Evolutionary conservation across 2,329 filamentous ascomycete genomes (phyloP).

Genomic region (Nigrograna mackinnonii): DNA sequence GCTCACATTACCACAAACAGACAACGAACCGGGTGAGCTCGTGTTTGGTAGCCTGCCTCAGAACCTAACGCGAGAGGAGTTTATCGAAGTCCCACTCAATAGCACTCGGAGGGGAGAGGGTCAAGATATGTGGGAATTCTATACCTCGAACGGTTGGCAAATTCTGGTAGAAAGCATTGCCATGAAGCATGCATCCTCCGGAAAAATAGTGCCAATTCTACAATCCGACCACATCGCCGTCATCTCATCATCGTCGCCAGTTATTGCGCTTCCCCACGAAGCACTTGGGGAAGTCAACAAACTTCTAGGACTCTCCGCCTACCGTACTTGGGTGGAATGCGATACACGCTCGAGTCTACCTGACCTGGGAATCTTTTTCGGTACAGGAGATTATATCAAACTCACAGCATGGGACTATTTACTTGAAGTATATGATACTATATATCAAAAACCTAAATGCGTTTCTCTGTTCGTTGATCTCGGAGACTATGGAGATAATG

Average conservation of each 20-base stretch:
- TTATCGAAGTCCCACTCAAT: slow-evolving; percentile 10
- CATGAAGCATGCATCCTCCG: neutral
- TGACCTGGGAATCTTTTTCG: slow-evolving; percentile 5
- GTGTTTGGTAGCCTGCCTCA: slow-evolving; percentile 4
- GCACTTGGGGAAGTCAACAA: neutral
- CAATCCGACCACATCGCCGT: neutral
- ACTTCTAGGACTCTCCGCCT: slow-evolving; percentile 1
- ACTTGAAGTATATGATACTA: slow-evolving; percentile 6
- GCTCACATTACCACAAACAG: slow-evolving; percentile 3
- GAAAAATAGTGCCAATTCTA: neutral
- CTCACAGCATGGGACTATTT: slow-evolving; percentile 12
- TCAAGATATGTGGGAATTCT: slow-evolving; percentile 5
- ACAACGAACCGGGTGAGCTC: slow-evolving; percentile 7
- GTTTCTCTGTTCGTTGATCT: slow-evolving; percentile 5
- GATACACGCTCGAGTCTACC: slow-evolving; percentile 3
- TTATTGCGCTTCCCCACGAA: neutral
- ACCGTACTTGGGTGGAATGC: slow-evolving; percentile 7
- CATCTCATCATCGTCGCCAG: neutral
- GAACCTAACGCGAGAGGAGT: slow-evolving; percentile 1
- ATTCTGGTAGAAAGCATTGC: slow-evolving; percentile 3
- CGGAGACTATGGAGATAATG: slow-evolving; percentile 1
- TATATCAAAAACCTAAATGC: slow-evolving; percentile 6
- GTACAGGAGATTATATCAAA: slow-evolving; percentile 4
- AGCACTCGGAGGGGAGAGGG: neutral
- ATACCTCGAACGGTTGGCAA: slow-evolving; percentile 8